Conservation (phyloP, 2,329 filamentous ascomycete genomes). For the Trichophyton equinum region DNA sequence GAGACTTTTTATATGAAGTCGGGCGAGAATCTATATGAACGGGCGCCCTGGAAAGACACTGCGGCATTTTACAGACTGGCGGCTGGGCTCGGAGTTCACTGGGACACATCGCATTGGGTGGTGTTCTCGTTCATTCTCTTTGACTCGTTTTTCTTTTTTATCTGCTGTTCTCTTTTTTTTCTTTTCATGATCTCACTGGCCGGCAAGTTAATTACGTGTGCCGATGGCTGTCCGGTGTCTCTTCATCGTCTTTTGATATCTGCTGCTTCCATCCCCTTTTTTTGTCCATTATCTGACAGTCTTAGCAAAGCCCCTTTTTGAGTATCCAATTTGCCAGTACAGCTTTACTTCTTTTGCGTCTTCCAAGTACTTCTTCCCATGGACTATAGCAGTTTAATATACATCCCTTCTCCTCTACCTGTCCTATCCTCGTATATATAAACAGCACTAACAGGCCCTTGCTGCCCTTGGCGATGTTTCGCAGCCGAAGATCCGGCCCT, state of each 20-base stretch:
- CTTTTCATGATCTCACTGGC: background rate
- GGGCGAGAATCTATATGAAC: background rate
- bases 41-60: background rate
- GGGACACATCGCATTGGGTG: background rate
- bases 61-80: background rate
- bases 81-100: background rate
- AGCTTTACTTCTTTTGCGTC: background rate
- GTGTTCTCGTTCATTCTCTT: background rate
- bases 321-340: background rate
- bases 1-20: background rate
- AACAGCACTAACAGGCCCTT: too few relatives aligned
- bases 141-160: background rate
- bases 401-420: background rate
- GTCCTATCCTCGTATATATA: background rate
- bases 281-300: background rate
- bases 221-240: too few relatives aligned
- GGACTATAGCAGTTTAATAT: background rate
- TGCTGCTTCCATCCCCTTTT: background rate
- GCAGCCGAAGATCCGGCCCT: background rate
- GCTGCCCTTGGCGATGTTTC: background rate
- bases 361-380: background rate
- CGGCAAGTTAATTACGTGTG: too few relatives aligned
- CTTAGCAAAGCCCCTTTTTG: background rate
- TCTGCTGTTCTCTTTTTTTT: background rate
- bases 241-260: background rate